Evolutionary conservation across 768 basidiomycete species (phyloP), one percentile per base, ranked within the genome.

Genomic region (Tylopilus balloui): DNA sequence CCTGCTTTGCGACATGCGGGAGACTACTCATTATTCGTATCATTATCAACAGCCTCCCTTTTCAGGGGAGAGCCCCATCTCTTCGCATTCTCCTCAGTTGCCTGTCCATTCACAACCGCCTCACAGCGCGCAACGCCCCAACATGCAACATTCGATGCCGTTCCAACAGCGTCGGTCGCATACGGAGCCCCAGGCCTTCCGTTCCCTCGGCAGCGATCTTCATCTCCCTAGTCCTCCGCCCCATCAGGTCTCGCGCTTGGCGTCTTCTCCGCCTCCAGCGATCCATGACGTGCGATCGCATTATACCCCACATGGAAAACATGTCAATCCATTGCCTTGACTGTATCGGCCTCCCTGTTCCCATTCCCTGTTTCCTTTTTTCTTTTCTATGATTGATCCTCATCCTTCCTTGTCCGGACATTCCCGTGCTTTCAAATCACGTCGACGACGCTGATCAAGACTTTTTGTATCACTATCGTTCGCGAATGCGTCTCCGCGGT

Each of bases 151-250:
- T 45, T 61, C 76, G 35, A 55, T 77, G 48, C 67, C 78, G 13
- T 84, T 77, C 60, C 73, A 74, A 34, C 80, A 79, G 55, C 74
- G 81, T 52, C 76, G 83, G 43, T 73, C 81, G 32, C 69, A 78
- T 43, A 79, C 78, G 25, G 83, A 83, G 40, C 74, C 81, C 20
- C 79, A 78, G 54, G 72, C 72, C 15, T 80, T 73, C 63, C 69
- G 68, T 48, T 68, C 77, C 31, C 67, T 76, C 42, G 71, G 70
- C 25, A 73, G 77, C 51, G 75, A 75, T 53, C 75, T 76, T 50
- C 78, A 77, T 62, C 74, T 77, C 48, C 71, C 75, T 12, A 73
- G 74, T 52, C 73, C 76, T 23, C 55, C 69, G 12, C 74, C 75
- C 28, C 68, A 71, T 28, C 67, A 64, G 46, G 62, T 59, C 35